Evolutionary conservation across 2,329 filamentous ascomycete genomes (phyloP).

Genomic region (Penicillium sp.): DNA sequence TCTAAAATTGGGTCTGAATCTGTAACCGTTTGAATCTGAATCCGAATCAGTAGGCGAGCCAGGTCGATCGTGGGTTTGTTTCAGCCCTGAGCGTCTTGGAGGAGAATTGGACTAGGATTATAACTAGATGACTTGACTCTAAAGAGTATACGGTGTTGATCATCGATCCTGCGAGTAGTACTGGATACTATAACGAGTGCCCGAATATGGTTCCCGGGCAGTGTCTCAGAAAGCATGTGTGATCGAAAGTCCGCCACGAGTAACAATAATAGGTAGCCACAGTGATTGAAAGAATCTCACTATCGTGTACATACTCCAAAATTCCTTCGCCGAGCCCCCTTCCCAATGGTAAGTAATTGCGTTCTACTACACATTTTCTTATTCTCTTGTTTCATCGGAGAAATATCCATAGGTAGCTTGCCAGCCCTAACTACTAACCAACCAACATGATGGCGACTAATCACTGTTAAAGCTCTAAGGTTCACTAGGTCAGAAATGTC

Average conservation of each 20-base stretch:
- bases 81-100: constrained; percentile 6
- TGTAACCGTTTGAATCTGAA: not conserved
- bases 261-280: not conserved
- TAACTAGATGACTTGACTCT: not conserved
- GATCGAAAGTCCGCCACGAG: too few species aligned
- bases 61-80: not conserved
- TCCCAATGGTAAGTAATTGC: too few species aligned
- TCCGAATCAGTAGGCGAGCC: not conserved
- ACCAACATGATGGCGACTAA: too few species aligned
- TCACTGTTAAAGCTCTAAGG: too few species aligned
- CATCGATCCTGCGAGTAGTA: not conserved
- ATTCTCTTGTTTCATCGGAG: too few species aligned
- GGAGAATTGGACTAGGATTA: not conserved
- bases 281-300: too few species aligned
- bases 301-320: too few species aligned
- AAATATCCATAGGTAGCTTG: too few species aligned
- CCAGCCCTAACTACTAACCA: too few species aligned
- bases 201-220: not conserved
- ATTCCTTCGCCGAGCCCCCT: too few species aligned
- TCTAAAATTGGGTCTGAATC: not conserved
- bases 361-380: too few species aligned
- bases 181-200: not conserved
- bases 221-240: not conserved
- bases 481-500: too few species aligned
- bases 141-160: not conserved